Percentiles rank a stretch among this genome's conserved stretches.
These are phyloP conservation scores for Fraxinus dipetala DNA, from an alignment of 305 asterid species.

Conservation along the genomic window DNA sequence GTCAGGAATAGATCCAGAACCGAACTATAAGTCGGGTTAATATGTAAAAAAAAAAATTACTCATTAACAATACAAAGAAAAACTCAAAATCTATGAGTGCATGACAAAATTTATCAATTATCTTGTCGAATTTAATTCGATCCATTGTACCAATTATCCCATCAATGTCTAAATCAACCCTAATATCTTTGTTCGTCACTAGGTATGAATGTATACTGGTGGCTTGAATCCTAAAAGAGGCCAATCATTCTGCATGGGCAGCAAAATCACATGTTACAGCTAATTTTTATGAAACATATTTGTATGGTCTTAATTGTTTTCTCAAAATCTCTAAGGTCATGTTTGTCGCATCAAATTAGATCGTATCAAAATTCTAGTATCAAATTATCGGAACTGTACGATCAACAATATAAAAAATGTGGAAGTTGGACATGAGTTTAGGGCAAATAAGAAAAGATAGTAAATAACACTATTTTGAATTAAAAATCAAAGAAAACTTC, in stretches of 20 bases:
- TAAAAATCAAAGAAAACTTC: too few species aligned
- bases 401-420: background rate
- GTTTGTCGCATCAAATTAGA: background rate
- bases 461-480: too few species aligned
- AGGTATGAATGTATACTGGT: background rate
- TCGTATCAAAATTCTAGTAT: background rate
- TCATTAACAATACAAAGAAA: too few species aligned
- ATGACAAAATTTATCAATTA: too few species aligned
- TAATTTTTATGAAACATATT: background rate
- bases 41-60: too few species aligned
- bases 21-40: too few species aligned
- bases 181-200: background rate
- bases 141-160: background rate
- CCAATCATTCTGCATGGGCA: background rate
- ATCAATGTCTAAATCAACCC: too few species aligned
- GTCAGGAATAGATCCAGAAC: too few species aligned
- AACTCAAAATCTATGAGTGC: too few species aligned
- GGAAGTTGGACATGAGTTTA: background rate
- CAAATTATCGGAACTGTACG: too few species aligned
- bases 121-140: background rate
- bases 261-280: background rate
- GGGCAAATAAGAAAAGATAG: background rate
- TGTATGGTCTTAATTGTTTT: background rate
- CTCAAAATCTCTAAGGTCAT: background rate
- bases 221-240: background rate